Conservation (phyloP, 1,284 basidiomycete species). For the Volvariella volvacea region DNA sequence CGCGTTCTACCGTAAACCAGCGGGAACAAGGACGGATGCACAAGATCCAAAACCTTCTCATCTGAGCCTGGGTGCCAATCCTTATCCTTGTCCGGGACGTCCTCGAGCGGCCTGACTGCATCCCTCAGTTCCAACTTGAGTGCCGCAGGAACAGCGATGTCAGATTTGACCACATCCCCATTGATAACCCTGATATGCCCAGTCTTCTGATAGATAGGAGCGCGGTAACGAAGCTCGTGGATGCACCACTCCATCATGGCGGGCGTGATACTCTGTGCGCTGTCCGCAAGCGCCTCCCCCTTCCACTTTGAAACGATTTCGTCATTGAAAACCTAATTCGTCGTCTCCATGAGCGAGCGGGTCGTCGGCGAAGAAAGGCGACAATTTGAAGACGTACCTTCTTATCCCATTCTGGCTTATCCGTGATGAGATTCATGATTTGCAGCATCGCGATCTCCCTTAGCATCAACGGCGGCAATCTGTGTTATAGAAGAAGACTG, state of each 20-base stretch:
- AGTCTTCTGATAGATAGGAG: constrained; percentile 10
- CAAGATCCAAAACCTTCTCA: constrained; percentile 11
- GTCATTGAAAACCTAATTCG: constrained; percentile 14
- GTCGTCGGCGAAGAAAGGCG: no score
- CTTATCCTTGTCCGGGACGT: constrained; percentile 3
- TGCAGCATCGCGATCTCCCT: constrained; percentile 5
- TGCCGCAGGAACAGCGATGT: constrained; percentile 13
- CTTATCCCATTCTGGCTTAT: constrained; percentile 4
- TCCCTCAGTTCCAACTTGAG: constrained; percentile 10
- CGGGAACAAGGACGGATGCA: constrained; percentile 25
- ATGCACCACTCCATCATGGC: constrained; percentile 17
- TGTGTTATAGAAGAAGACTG: no score
- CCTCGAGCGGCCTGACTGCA: constrained; percentile 7
- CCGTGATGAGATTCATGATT: constrained; percentile 6
- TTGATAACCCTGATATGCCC: constrained; percentile 13
- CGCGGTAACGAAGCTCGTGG: constrained; percentile 15
- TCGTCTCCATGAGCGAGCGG: no score
- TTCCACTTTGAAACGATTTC: constrained; percentile 14
- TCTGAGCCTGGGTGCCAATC: constrained; percentile 11
- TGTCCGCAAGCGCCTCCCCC: constrained; percentile 8
- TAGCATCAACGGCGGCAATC: not conserved
- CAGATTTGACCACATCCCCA: constrained; percentile 23
- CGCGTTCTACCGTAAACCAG: constrained; percentile 25
- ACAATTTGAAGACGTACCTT: not conserved
- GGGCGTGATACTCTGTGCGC: constrained; percentile 12